These are phyloP conservation scores for Neurospora pannonica DNA, from an alignment of 495 filamentous ascomycete genomes.

Conservation along the genomic window DNA sequence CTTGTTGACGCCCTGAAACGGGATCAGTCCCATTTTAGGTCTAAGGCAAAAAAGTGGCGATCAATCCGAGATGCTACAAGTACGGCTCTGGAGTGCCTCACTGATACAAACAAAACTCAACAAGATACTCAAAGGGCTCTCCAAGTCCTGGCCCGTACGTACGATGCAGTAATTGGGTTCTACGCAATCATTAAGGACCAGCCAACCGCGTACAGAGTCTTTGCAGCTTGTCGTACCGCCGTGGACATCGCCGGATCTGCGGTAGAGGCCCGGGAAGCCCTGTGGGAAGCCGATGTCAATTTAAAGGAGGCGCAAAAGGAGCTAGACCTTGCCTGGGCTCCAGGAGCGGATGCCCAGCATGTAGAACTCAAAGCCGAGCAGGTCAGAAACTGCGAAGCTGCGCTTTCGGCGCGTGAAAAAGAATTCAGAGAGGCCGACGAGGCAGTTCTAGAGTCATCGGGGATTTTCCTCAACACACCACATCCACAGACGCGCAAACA, in stretches of 20 bases:
- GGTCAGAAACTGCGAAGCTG: neutral
- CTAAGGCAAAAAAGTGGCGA: neutral
- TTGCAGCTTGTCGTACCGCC: neutral
- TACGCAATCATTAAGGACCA: rapidly evolving
- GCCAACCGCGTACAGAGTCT: neutral
- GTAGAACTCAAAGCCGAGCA: neutral
- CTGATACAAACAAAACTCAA: neutral
- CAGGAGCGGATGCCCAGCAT: neutral
- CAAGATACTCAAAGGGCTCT: neutral
- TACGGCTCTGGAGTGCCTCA: neutral
- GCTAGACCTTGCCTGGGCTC: neutral
- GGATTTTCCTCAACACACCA: neutral
- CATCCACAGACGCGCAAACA: neutral
- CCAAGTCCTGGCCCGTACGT: neutral
- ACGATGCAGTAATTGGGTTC: neutral
- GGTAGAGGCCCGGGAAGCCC: neutral
- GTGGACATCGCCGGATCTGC: neutral
- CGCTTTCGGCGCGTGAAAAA: neutral
- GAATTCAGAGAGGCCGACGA: neutral
- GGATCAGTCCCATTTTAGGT: too few species aligned
- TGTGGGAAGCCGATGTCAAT: neutral
- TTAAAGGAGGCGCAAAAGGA: neutral
- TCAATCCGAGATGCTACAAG: neutral
- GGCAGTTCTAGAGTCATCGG: neutral
- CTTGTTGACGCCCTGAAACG: neutral